Evolutionary conservation across 163 green algal species (phyloP).

Genomic region (Chloroidium sp.): DNA sequence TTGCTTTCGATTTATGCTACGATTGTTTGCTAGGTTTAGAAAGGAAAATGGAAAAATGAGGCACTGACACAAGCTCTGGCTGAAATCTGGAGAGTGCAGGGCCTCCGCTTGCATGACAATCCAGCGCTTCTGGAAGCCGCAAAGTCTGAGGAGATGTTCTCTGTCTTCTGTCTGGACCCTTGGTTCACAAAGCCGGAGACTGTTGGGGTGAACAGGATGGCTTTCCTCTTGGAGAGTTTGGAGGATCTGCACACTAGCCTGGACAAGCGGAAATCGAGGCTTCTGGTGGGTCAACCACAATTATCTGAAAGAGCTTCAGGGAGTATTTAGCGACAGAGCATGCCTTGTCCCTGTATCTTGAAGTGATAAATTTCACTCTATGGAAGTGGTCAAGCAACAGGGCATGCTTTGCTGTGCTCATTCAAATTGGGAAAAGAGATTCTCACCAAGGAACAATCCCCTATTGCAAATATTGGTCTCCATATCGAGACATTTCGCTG

Average conservation of each 20-base stretch:
- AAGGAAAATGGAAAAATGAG: no score
- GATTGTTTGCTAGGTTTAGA: no score
- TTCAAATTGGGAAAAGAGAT: no score
- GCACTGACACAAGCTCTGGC: no score
- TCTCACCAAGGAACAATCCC: no score
- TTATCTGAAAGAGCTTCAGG: no score
- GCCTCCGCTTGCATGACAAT: conserved; percentile 91
- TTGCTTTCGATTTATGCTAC: no score
- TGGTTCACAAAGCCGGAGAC: conserved; percentile 47
- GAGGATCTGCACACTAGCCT: conserved; percentile 69
- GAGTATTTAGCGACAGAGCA: no score
- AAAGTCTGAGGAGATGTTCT: conserved; percentile 48
- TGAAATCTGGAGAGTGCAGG: conserved; percentile 24
- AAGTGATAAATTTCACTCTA: no score
- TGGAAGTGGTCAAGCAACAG: no score
- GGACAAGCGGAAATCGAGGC: conserved; percentile 19
- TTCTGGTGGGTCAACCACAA: conserved; percentile 15
- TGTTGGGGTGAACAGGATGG: conserved; percentile 77
- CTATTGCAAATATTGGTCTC: background rate
- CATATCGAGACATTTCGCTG: conserved; percentile 45
- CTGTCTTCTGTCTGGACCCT: conserved; percentile 87
- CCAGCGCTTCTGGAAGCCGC: conserved; percentile 72
- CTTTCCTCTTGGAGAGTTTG: conserved; percentile 85
- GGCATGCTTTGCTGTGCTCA: no score
- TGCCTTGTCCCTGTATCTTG: no score